Base-by-base conservation (phyloP, 306 rosid species). In the Glycine latifolia region DNA sequence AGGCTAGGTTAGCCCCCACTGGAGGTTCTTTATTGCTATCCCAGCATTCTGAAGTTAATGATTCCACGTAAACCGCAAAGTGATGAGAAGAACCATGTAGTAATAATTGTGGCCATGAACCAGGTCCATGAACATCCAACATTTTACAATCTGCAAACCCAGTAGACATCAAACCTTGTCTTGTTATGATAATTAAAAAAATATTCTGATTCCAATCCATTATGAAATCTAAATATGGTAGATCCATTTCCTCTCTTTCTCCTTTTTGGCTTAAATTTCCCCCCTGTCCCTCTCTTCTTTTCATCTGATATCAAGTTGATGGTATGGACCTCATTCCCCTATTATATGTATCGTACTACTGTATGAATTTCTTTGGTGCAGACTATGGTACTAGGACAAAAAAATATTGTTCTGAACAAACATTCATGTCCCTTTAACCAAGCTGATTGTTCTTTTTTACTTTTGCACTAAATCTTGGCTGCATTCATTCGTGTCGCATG, bases 21-120 rank as follows among this genome's bases (percentile, higher is more conserved):
- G 47, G 49, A 73, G 67, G 65, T n/a, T 61, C 83, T 86, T 86
- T 68, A 81, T 61, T 71, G 79, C 82, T n/a, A n/a, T 63, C 76
- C 56, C 85, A 53, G 61, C 53, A 48, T 79, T 79, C 85, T 56
- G 7, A 63, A 47, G 12, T 76, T 73, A 35, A 58, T 87, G 58
- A 80, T 83, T 76, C 83, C 80, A 77, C 31, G 35, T 7, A 76
- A 81, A 63, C 43, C 48, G 39, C 17, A 31, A 70, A 71, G 17
- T 53, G 59, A 52, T 53, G 59, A 52, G 78, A 68, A 50, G 20
- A 84, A 50, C 66, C 76, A 35, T 58, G 73, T 26, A 37, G 41
- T 68, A 39, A 72, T 66, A 16, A 78, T 73, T 63, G 71, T 65
- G 65, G 46, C 79, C 44, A 65, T 62, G 62, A 10, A 41, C 1